phyloP scores from a whole-genome alignment of 306 rosid species.

The Oxytropis ochrocephala region DNA sequence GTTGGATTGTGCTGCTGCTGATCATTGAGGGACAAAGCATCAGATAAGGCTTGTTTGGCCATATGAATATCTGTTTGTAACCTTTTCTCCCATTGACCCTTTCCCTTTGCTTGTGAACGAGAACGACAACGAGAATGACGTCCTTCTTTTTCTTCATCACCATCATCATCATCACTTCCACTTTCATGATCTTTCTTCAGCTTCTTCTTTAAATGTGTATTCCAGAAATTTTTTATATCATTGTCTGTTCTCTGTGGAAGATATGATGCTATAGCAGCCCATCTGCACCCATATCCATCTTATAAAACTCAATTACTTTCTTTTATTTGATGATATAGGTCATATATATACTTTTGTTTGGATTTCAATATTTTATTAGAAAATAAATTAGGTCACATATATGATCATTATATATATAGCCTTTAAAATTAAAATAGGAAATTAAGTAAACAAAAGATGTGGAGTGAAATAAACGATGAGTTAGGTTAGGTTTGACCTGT shows the following conservation, averaged over 20 bases:
- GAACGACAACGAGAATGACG: neutral
- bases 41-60: slow-evolving; percentile 81
- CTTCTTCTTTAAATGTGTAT: slow-evolving; percentile 62
- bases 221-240: slow-evolving; percentile 64
- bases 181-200: slow-evolving; percentile 19
- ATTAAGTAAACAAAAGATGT: neutral
- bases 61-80: slow-evolving; percentile 81
- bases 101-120: slow-evolving; percentile 4
- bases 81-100: slow-evolving; percentile 96
- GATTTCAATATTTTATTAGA: neutral
- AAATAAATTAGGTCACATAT: no score
- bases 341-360: neutral
- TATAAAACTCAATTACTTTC: neutral
- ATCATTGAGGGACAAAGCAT: slow-evolving; percentile 60
- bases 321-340: neutral
- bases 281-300: slow-evolving; percentile 26
- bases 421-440: neutral
- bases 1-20: slow-evolving; percentile 31
- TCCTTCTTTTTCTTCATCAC: neutral
- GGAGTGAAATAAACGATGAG: neutral
- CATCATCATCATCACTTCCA: slow-evolving; percentile 12
- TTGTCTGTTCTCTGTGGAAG: slow-evolving; percentile 67
- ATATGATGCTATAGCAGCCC: slow-evolving; percentile 78
- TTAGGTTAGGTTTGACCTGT: slow-evolving; percentile 34
- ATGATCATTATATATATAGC: no score